Evolutionary conservation across 2,329 filamentous ascomycete genomes (phyloP), one percentile per base, ranked within the genome.

Genomic region (Rasamsonia emersonii): DNA sequence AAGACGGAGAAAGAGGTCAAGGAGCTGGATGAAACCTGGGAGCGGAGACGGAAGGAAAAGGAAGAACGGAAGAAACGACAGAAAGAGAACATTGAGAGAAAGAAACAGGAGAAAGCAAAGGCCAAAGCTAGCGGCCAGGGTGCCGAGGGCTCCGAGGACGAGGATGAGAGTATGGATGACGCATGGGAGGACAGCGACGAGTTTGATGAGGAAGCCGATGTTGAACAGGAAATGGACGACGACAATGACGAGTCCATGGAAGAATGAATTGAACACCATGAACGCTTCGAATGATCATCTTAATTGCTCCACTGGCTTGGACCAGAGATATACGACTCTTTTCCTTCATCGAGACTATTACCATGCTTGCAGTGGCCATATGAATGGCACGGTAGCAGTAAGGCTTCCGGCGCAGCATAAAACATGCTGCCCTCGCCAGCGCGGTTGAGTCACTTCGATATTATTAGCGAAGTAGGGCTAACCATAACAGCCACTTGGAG

Each of bases 51-150:
- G 36, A 75, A 78, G 49, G 83, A 91, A 56, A 95, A 93, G 66
- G 88, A 88, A 36, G 75, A 75, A 35, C 71, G 91, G 43, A 81
- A 77, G 62, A 79, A 79, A 54, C 72, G 85, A 47, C 91, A 98
- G 55, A 86, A 75, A 57, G 86, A 83, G 44, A 96, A 96, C 47
- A 75, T 98, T 2, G 86, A 93, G 61, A 80, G 72, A 62, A 96
- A 95, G 67, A 75, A 72, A 58, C 76, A 79, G 51, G 70, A 73
- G 33, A 75, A 68, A 42, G 71, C 58, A n/a, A 65, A 64, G 42
- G 64, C 62, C 15, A 62, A 49, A 31, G 55, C 55, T 11, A 54
- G 59, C 36, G 61, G 54, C 24, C 54, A 59, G 35, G 51, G 56
- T 20, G 63, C 59, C 39, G 53, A 68, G 35, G 56, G 64, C 21